phyloP scores from a whole-genome alignment of 345 rosid genomes.

The Eucalyptus tenuipes region DNA sequence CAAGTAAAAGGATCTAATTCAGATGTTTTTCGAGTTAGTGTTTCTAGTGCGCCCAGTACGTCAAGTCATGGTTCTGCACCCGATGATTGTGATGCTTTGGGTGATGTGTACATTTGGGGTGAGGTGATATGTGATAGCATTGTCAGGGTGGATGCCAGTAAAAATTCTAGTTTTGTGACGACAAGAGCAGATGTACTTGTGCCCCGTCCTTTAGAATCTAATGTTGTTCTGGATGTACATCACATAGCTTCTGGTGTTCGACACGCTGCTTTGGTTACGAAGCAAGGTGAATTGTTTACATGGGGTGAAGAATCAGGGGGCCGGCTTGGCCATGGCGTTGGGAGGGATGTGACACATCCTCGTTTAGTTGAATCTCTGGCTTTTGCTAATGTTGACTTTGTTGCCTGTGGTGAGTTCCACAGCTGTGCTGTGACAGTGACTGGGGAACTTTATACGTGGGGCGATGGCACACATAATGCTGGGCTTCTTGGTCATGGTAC shows the following conservation, averaged over 20 bases:
- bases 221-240: slow-evolving; percentile 80
- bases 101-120: slow-evolving; percentile 97
- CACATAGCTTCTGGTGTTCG: slow-evolving; percentile 84
- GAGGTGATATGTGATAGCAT: slow-evolving; percentile 69
- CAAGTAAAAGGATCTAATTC: slow-evolving; percentile 73
- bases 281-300: slow-evolving; percentile 88
- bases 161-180: slow-evolving; percentile 34
- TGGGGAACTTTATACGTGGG: slow-evolving; percentile 96
- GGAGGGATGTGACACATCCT: slow-evolving; percentile 70
- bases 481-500: slow-evolving; percentile 94
- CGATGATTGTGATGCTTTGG: slow-evolving; percentile 91
- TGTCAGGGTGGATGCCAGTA: slow-evolving; percentile 49
- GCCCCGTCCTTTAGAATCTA: slow-evolving; percentile 79
- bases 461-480: slow-evolving; percentile 84
- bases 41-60: slow-evolving; percentile 90
- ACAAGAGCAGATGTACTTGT: slow-evolving; percentile 57
- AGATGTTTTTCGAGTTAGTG: slow-evolving; percentile 91
- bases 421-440: slow-evolving; percentile 86
- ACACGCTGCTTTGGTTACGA: slow-evolving; percentile 84
- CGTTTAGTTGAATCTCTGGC: slow-evolving; percentile 69
- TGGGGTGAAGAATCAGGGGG: slow-evolving; percentile 99
- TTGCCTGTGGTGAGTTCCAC: slow-evolving; percentile 96
- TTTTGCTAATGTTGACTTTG: slow-evolving; percentile 49
- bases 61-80: slow-evolving; percentile 97
- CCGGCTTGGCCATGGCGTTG: slow-evolving; percentile 88